Percentiles rank a stretch among this genome's conserved stretches.
Conservation (phyloP, 139 green algal species). For the Tetraselmis chui region DNA sequence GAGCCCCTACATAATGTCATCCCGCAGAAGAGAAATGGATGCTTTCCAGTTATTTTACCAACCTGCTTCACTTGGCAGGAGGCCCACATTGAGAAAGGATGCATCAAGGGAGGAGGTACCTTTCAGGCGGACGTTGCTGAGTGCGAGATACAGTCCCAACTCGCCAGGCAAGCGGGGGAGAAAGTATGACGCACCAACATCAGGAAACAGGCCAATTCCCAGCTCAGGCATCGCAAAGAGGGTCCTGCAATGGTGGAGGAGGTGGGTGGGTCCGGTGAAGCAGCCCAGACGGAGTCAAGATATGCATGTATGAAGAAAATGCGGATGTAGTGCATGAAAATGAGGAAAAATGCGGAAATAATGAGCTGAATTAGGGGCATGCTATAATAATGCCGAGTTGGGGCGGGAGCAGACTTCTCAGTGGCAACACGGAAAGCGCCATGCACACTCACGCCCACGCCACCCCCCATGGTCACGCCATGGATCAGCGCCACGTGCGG, state of each 20-base stretch:
- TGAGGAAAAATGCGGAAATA: too few species aligned
- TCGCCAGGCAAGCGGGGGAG: slow-evolving; percentile 51
- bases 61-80: too few species aligned
- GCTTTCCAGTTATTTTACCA: too few species aligned
- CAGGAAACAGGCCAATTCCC: slow-evolving; percentile 90
- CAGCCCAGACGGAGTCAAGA: too few species aligned
- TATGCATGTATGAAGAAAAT: too few species aligned
- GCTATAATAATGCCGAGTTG: too few species aligned
- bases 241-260: slow-evolving; percentile 65
- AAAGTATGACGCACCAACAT: slow-evolving; percentile 84
- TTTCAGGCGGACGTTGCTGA: slow-evolving; percentile 71
- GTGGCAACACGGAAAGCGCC: slow-evolving; percentile 82
- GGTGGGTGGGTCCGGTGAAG: too few species aligned
- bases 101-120: slow-evolving; percentile 40
- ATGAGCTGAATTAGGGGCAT: too few species aligned
- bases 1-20: too few species aligned
- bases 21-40: too few species aligned
- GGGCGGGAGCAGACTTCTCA: slow-evolving; percentile 46
- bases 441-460: slow-evolving; percentile 79
- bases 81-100: too few species aligned
- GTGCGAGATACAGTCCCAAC: slow-evolving; percentile 69
- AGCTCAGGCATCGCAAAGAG: slow-evolving; percentile 97
- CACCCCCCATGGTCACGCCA: slow-evolving; percentile 90
- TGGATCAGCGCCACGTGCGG: slow-evolving; percentile 83
- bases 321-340: too few species aligned